Evolutionary conservation across 768 basidiomycete genomes (phyloP), one percentile per base, ranked within the genome.

Genomic region (Mycena indigotica): DNA sequence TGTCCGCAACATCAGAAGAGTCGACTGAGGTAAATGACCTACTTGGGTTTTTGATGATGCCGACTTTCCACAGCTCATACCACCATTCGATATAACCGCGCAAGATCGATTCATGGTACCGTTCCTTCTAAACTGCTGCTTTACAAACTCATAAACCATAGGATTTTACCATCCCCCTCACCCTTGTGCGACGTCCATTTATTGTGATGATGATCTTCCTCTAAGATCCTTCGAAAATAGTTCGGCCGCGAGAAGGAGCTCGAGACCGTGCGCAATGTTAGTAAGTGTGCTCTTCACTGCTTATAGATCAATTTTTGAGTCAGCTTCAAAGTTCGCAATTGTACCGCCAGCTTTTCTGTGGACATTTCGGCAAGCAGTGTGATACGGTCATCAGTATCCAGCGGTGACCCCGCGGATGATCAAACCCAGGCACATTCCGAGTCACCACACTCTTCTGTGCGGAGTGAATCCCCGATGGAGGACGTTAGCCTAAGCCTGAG

Each of bases 211-310:
- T 29, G 51, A 5, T 19, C 28, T 45, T 57, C 25, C 49, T 41
- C 32, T 26, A 39, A 21, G 55, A 45, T 45, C 58, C 58, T 29
- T 41, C 41, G 41, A 35, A 35, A 28, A 21, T 53, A 85, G 83
- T 89, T 87, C 66, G 89, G 89, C 5, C 79, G 89, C 45, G 86
- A 89, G 49, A 86, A 80, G 64, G 88, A 89, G 69, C 72, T 89
- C 1, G 87, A 89, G 41, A 72, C 76, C 41, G 85, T 91, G 55
- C 79, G 85, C 46, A 85, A 81, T 69, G 84, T 89, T 56, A 86
- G 81, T 83, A 64, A 75, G 80, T 83, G 48, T 19, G 17, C n/a
- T n/a, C n/a, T 19, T 28, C 15, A 4, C 29, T 35, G 17, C 28
- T 15, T 38, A 12, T 16, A 26, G 35, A 21, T 16, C 35, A 74